phyloP scores from a whole-genome alignment of 2,329 filamentous ascomycete species.

The Diaporthe ilicicola region DNA sequence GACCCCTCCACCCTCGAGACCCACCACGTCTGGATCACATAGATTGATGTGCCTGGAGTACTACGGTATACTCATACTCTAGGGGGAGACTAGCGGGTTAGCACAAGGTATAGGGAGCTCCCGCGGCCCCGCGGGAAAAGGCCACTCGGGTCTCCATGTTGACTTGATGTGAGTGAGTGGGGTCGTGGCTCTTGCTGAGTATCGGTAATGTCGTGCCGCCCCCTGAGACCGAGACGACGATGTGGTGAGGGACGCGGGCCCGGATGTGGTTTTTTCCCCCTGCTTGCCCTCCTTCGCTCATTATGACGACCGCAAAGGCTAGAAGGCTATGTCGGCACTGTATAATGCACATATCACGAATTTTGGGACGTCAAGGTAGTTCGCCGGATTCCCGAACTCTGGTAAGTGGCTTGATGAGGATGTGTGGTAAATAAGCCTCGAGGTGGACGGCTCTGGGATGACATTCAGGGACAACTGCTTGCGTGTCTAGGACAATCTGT shows the following conservation, averaged over 20 bases:
- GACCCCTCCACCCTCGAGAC: not conserved
- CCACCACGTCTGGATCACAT: not conserved
- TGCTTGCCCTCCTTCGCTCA: no score
- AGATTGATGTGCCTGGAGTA: not conserved
- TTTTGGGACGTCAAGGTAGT: not conserved
- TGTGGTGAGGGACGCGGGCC: not conserved
- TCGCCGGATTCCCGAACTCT: not conserved
- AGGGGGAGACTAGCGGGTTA: not conserved
- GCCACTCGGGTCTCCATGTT: not conserved
- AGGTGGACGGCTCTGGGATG: not conserved
- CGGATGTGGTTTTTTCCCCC: not conserved
- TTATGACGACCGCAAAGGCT: not conserved
- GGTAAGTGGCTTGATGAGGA: not conserved
- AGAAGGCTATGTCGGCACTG: not conserved
- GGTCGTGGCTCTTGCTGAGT: not conserved
- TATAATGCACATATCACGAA: not conserved
- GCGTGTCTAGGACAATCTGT: not conserved
- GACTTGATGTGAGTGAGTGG: not conserved
- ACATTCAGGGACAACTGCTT: not conserved
- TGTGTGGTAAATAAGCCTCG: not conserved
- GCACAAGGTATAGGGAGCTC: not conserved
- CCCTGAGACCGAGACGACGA: not conserved
- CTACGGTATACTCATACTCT: not conserved
- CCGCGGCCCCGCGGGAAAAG: constrained; percentile 5
- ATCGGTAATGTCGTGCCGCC: not conserved